phyloP scores from a whole-genome alignment of 768 basidiomycete genomes.

The Rubroboletus satanas region DNA sequence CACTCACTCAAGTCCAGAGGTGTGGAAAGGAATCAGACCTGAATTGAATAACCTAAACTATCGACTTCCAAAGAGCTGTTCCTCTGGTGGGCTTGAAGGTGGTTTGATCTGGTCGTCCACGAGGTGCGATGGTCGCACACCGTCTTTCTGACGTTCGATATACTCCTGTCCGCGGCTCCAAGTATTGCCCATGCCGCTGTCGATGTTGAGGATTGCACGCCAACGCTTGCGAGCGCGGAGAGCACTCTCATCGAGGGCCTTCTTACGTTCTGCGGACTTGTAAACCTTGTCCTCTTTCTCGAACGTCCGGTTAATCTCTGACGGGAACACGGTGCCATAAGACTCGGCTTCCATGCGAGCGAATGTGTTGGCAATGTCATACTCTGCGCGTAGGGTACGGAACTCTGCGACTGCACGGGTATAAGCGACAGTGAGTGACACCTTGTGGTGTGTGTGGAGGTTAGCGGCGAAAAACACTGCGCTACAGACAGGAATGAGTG shows the following conservation, averaged over 20 bases:
- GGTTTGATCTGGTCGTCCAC: conserved; percentile 38
- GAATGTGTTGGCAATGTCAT: conserved; percentile 69
- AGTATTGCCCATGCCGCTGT: conserved; percentile 37
- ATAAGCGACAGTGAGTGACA: conserved; percentile 79
- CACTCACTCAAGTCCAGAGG: neutral
- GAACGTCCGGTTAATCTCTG: conserved; percentile 59
- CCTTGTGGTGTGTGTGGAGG: conserved; percentile 59
- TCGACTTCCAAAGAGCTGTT: conserved; percentile 18
- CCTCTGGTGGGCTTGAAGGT: conserved; percentile 21
- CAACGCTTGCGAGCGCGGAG: conserved; percentile 70
- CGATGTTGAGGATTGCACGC: conserved; percentile 58
- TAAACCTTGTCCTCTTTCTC: conserved; percentile 59
- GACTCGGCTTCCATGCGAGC: conserved; percentile 78
- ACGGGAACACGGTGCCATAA: conserved; percentile 64
- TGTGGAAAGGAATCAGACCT: neutral
- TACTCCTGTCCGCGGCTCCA: conserved; percentile 80
- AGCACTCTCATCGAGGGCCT: conserved; percentile 55
- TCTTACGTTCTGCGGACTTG: conserved; percentile 54
- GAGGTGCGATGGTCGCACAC: conserved; percentile 62
- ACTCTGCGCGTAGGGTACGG: conserved; percentile 80
- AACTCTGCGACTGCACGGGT: conserved; percentile 77
- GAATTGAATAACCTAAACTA: conserved; percentile 10
- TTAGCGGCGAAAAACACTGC: conserved; percentile 77
- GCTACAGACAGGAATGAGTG: conserved; percentile 41
- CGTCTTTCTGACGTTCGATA: conserved; percentile 66